Percentiles rank a stretch among this genome's conserved stretches.
Evolutionary conservation across 805 yeast genomes (phyloP).

Genomic region (Blastobotrys mokoenaii): DNA sequence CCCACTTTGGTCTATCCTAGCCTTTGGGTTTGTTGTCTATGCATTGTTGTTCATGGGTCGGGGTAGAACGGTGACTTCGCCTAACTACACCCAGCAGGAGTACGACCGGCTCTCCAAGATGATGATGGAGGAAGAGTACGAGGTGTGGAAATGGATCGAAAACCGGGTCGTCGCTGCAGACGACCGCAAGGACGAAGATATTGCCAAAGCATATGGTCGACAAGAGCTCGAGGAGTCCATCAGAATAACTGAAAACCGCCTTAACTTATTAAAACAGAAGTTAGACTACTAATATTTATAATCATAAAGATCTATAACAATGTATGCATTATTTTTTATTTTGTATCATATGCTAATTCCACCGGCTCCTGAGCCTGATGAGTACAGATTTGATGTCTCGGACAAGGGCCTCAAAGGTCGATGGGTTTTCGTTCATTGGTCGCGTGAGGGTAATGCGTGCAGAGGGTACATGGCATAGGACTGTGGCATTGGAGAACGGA

Average conservation of each 20-base stretch:
- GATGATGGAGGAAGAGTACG: conserved; percentile 43
- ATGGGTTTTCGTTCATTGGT: too few species aligned
- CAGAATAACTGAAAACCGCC: conserved; percentile 35
- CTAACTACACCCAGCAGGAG: background rate
- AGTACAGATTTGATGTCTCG: too few species aligned
- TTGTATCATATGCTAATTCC: too few species aligned
- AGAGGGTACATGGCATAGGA: too few species aligned
- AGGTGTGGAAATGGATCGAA: conserved; percentile 68
- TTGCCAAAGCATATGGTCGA: conserved; percentile 23
- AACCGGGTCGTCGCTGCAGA: conserved; percentile 30
- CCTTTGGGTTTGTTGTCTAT: conserved; percentile 5
- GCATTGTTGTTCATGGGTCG: too few species aligned
- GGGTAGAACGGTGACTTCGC: too few species aligned
- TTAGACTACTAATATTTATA: conserved; percentile 1
- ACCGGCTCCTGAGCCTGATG: too few species aligned
- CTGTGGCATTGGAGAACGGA: too few species aligned
- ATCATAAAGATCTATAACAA: too few species aligned
- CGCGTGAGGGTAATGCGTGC: too few species aligned
- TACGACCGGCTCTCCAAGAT: conserved; percentile 8
- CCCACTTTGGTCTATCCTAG: conserved; percentile 10
- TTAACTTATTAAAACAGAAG: conserved; percentile 29
- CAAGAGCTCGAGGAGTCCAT: conserved; percentile 44
- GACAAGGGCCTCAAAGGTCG: too few species aligned
- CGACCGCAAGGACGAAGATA: background rate
- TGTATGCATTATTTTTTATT: too few species aligned